These are phyloP conservation scores for Metarhizium guizhouense DNA, from an alignment of 2,329 filamentous ascomycete species.

Conservation along the genomic window DNA sequence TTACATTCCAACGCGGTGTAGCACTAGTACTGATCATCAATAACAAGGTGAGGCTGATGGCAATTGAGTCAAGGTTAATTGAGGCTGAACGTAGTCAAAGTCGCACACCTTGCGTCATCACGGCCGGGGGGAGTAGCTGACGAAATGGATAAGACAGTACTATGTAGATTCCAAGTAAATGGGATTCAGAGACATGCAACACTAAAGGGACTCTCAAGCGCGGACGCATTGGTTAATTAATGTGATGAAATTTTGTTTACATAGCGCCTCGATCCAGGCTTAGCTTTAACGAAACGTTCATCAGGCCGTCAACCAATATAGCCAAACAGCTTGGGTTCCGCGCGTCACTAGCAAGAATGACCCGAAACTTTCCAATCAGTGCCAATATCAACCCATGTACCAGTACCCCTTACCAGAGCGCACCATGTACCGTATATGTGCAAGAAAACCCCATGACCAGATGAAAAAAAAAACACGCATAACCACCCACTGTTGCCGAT, in stretches of 20 bases:
- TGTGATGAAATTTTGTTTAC: neutral
- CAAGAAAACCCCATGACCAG: neutral
- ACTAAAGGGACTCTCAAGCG: neutral
- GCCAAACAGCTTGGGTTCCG: neutral
- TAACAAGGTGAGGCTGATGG: neutral
- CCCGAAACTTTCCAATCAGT: conserved; percentile 10
- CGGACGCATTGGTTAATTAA: neutral
- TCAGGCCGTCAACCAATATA: conserved; percentile 5
- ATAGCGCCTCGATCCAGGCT: neutral
- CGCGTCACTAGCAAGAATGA: neutral
- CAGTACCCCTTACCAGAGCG: conserved; percentile 12
- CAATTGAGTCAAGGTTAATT: neutral
- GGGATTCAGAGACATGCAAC: neutral
- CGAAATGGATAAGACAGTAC: too few species aligned
- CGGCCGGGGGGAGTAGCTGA: too few species aligned
- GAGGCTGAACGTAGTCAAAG: too few species aligned
- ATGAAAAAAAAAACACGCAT: neutral
- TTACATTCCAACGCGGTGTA: conserved; percentile 11
- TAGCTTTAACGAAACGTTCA: neutral
- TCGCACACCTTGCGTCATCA: too few species aligned
- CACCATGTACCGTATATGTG: conserved; percentile 8
- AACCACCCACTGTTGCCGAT: neutral
- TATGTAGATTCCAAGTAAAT: neutral
- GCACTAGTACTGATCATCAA: neutral
- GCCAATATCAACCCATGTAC: conserved; percentile 22